A percentile compares a stretch with the other conserved stretches of the same genome.
Conservation (phyloP, 2,329 filamentous ascomycete genomes). For the Microsporum canis region DNA sequence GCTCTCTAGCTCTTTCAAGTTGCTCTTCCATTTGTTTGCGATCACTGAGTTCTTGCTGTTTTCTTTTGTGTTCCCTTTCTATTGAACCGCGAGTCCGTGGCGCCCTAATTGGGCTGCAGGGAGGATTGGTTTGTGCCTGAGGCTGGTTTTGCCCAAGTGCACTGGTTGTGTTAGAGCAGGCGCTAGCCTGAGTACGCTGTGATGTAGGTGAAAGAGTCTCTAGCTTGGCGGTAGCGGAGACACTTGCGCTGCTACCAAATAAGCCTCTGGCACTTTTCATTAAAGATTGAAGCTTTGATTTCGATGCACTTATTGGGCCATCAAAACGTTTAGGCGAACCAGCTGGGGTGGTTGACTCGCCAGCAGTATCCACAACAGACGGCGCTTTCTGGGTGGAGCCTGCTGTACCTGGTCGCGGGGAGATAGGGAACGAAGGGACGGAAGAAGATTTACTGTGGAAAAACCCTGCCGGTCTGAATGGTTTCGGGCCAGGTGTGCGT, state of each 20-base stretch:
- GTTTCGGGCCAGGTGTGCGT: slow-evolving; percentile 13
- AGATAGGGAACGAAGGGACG: slow-evolving; percentile 44
- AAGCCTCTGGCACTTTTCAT: slow-evolving; percentile 78
- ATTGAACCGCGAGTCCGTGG: slow-evolving; percentile 49
- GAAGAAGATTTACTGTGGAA: slow-evolving; percentile 54
- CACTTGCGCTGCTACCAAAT: slow-evolving; percentile 60
- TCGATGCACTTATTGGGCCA: slow-evolving; percentile 80
- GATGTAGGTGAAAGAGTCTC: slow-evolving; percentile 41
- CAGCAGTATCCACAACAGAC: slow-evolving; percentile 48
- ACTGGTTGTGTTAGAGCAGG: slow-evolving; percentile 20
- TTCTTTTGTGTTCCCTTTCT: slow-evolving; percentile 39
- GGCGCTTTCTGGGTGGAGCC: slow-evolving; percentile 47
- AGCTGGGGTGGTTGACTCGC: slow-evolving; percentile 46
- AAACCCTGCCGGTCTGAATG: slow-evolving; percentile 21
- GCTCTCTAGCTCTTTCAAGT: slow-evolving; percentile 24
- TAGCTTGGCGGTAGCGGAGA: slow-evolving; percentile 48
- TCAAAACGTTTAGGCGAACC: slow-evolving; percentile 52
- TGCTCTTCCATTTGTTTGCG: slow-evolving; percentile 25
- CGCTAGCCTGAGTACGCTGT: slow-evolving; percentile 20
- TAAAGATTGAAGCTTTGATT: slow-evolving; percentile 83
- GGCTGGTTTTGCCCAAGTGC: slow-evolving; percentile 10
- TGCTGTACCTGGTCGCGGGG: slow-evolving; percentile 34
- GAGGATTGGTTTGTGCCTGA: slow-evolving; percentile 6
- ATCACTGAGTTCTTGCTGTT: slow-evolving; percentile 18
- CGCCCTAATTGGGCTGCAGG: slow-evolving; percentile 22